These are phyloP conservation scores for Pseudomicrostroma phylloplanum DNA, from an alignment of 1,284 basidiomycete genomes.

Conservation along the genomic window DNA sequence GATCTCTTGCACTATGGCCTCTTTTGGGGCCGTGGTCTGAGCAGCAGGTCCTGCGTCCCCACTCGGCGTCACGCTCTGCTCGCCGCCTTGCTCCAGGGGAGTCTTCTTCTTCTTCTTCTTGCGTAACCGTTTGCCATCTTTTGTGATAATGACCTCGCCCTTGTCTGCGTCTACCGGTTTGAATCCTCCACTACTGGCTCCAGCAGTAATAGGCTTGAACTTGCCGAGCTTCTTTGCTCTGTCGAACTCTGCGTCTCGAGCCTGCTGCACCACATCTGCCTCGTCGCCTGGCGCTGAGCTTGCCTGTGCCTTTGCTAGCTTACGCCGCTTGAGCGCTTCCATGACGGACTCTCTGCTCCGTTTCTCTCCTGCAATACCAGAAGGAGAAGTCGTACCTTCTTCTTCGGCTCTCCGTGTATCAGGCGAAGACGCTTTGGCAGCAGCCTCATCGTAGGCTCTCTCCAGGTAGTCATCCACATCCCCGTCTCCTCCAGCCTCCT, in stretches of 20 bases:
- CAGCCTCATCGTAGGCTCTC: conserved; percentile 59
- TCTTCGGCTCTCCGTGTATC: no score
- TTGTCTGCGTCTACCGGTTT: conserved; percentile 53
- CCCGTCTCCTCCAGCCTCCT: conserved; percentile 55
- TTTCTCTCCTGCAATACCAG: background rate
- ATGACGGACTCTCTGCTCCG: conserved; percentile 62
- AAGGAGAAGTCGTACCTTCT: no score
- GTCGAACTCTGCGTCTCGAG: conserved; percentile 1
- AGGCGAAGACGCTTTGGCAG: conserved; percentile 20
- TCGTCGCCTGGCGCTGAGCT: background rate
- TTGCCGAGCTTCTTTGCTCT: conserved; percentile 54
- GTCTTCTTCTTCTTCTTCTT: conserved; percentile 53
- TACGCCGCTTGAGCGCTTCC: conserved; percentile 65
- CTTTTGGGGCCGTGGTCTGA: no score
- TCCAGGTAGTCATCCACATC: conserved; percentile 74
- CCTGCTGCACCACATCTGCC: conserved; percentile 10
- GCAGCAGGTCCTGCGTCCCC: no score
- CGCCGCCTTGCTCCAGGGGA: no score
- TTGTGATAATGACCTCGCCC: conserved; percentile 53
- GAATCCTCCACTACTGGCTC: conserved; percentile 36
- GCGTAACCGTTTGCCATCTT: conserved; percentile 52
- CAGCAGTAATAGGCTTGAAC: conserved; percentile 65
- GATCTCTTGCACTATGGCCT: no score
- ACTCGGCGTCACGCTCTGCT: no score
- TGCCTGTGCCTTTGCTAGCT: conserved; percentile 9